Evolutionary conservation across 805 yeast species (phyloP), one percentile per base, ranked within the genome.

Genomic region (Candida peoriensis): DNA sequence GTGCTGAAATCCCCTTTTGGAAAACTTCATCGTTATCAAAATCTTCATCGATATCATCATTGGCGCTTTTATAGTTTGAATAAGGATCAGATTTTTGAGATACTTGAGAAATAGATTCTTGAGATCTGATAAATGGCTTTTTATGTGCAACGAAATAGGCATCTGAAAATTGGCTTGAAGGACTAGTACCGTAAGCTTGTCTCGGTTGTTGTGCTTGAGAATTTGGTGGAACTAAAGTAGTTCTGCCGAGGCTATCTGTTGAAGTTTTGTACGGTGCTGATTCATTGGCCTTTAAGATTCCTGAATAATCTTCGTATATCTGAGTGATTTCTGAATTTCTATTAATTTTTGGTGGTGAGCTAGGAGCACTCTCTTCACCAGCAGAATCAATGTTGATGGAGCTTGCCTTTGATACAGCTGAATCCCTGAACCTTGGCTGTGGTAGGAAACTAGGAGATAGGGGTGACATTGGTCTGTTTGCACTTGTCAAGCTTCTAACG

Each of bases 361-460:
- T 15, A n/a, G 36, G 20, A 6, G 24, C 30, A 6, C 36, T 27
- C 4, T 40, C 48, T n/a, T 43, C 43, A 8, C 28, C 40, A 17
- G 40, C 41, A n/a, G 48, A 43, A 8, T 30, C 43, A 20, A 39
- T 15, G 14, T 45, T 44, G 32, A 43, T 18, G 1, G 48, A 43
- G 20, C 50, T 44, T 13, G 44, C 35, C 27, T 43, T 52, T 5
- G 55, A 48, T 30, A 31, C 42, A 2, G 34, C 35, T 19, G 52
- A 43, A 37, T 47, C 51, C 36, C 55, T 52, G 29, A 50, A 41
- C 41, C 41, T 55, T 8, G 61, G 57, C 16, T 52, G 55, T n/a
- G 66, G 65, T 14, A 58, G 38, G 42, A 62, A 61, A 23, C 59
- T 54, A 30, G 67, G 66, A 8, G 64, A 54, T 16, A 52, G 38